A percentile compares a stretch with the other conserved stretches of the same genome.
Conservation (phyloP, 345 rosid species). For the Gossypium rotundifolium region DNA sequence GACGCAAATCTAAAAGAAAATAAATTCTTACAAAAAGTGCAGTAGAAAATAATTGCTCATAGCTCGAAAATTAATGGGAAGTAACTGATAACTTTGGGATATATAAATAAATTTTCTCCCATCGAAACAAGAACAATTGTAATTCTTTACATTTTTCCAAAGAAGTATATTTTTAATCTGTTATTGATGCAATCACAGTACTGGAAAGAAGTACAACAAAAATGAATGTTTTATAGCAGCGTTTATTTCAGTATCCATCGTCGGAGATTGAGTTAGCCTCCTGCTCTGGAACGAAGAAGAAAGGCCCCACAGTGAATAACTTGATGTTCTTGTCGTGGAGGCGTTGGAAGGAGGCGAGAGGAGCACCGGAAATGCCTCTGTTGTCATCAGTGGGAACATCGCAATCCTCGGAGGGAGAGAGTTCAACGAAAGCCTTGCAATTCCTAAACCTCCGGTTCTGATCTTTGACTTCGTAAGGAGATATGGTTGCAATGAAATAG, state of each 20-base stretch:
- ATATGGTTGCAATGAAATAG: conserved; percentile 49
- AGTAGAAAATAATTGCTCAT: background rate
- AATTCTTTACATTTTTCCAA: background rate
- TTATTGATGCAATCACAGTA: background rate
- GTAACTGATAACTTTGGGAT: background rate
- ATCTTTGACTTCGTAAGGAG: conserved; percentile 39
- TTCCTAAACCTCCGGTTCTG: conserved; percentile 30
- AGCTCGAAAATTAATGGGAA: background rate
- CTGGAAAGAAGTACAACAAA: background rate
- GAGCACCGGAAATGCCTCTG: conserved; percentile 48
- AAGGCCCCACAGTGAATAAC: conserved; percentile 57
- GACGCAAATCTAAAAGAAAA: background rate
- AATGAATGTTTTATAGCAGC: background rate
- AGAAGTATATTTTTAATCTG: background rate
- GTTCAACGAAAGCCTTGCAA: conserved; percentile 54
- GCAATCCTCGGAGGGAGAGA: conserved; percentile 43
- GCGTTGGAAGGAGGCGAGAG: conserved; percentile 32
- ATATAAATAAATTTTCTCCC: background rate
- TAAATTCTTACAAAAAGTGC: background rate
- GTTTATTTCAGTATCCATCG: conserved; percentile 21
- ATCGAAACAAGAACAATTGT: background rate
- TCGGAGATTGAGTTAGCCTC: conserved; percentile 26
- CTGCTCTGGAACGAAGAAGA: conserved; percentile 34
- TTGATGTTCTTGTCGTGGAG: conserved; percentile 34
- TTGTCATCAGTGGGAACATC: conserved; percentile 46